These are phyloP conservation scores for Haberlea rhodopensis DNA, from an alignment of 257 asterid species.

Conservation along the genomic window DNA sequence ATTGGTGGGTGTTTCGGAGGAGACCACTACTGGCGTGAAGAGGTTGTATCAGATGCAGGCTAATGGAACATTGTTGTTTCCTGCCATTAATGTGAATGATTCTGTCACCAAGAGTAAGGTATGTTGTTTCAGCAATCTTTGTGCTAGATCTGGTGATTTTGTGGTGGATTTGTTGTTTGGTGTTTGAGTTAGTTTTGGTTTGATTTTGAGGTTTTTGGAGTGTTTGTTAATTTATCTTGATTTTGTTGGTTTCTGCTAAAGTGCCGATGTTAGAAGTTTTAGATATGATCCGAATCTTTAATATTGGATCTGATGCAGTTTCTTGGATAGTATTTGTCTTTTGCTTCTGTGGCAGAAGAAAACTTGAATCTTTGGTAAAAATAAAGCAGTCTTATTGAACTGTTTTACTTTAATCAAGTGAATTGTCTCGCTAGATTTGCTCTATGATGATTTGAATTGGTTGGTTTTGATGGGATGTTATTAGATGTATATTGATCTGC, in stretches of 20 bases:
- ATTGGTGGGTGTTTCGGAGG: constrained; percentile 50
- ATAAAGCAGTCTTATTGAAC: no score
- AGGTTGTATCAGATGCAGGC: constrained; percentile 53
- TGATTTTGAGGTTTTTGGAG: no score
- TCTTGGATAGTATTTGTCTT: no score
- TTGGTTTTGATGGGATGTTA: no score
- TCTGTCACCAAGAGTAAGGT: constrained; percentile 50
- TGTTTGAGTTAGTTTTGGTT: no score
- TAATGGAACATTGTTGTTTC: constrained; percentile 36
- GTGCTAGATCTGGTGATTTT: neutral
- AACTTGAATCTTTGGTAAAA: neutral
- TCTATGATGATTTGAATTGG: no score
- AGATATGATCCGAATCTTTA: neutral
- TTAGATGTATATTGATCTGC: no score
- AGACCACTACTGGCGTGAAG: constrained; percentile 55
- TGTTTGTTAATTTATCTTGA: neutral
- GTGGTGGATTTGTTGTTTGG: neutral
- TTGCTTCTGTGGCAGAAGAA: no score
- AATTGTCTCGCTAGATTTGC: no score
- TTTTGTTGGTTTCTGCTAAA: neutral
- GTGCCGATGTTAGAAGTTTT: neutral
- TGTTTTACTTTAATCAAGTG: no score
- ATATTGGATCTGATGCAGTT: no score
- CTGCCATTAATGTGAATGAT: constrained; percentile 26
- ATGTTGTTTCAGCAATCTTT: neutral